Evolutionary conservation across 192 early-diverging fungal species (phyloP), one percentile per base, ranked within the genome.

Genomic region (Coemansia reversa): DNA sequence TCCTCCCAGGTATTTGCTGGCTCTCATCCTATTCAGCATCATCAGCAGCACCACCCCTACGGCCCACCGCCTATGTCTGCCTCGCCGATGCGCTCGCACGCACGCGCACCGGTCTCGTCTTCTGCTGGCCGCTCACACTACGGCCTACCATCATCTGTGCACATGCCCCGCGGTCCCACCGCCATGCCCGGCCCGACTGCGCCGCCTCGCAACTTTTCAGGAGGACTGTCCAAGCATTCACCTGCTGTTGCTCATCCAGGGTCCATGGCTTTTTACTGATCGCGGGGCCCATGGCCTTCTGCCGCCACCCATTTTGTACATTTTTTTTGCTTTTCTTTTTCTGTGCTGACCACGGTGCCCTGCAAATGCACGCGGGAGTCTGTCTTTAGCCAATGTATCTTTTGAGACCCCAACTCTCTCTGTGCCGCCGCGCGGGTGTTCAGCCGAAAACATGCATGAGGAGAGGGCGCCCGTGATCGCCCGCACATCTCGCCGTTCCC

Each of bases 11-110:
- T 70, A 14, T 76, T 62, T 58, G 67, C 67, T 8, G 67, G 67
- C 24, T 67, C 71, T 9, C 65, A 67, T 57, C 71, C 71, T 5
- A 67, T 74, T 64, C 64, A 72, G 60, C 70, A 72, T 64, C 70
- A 72, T 55, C 63, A 61, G 24, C 63, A 66, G 55, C 71, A 74
- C 61, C 53, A 55, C 55, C 65, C 60, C 12, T 74, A 67, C 54
- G 65, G 53, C 39, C 71, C 54, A 8, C 60, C 59, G 16, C 20
- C 49, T 11, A 11, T 55, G n/a, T 74, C 63, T 49, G 65, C 54
- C 39, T 65, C 54, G 12, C 35, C 58, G 22, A 22, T 50, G 33
- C 42, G 59, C 16, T 33, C 66, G 7, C 42, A 66, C 24, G 49
- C 74, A 42, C 35, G 35, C 35, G 63, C 55, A 8, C 47, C 50